Conservation (phyloP, 2,329 filamentous ascomycete species). For the Xylariales sp. region DNA sequence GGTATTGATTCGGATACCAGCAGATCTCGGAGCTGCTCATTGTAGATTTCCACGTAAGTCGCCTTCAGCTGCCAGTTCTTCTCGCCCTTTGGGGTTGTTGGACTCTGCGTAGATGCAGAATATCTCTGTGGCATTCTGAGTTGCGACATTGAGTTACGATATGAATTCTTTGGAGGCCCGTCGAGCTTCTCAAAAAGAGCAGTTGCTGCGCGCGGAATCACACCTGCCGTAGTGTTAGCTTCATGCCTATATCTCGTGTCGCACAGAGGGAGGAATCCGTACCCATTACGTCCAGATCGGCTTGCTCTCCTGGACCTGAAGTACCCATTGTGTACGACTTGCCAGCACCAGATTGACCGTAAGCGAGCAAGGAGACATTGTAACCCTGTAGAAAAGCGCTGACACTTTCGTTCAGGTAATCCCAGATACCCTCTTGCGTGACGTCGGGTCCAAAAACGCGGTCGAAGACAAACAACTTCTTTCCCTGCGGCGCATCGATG, state of each 20-base stretch:
- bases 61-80: constrained; percentile 89
- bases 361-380: constrained; percentile 95
- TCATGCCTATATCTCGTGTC: no score
- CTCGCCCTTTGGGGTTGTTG: constrained; percentile 42
- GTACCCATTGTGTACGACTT: constrained; percentile 99
- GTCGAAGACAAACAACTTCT: constrained; percentile 95
- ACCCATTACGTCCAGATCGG: constrained; percentile 71
- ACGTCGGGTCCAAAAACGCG: constrained; percentile 83
- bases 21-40: constrained; percentile 89
- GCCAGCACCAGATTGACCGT: constrained; percentile 94
- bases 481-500: constrained; percentile 87
- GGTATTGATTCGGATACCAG: constrained; percentile 72
- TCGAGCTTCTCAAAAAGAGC: constrained; percentile 86
- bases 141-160: constrained; percentile 68
- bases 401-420: constrained; percentile 88
- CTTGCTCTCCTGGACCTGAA: constrained; percentile 75
- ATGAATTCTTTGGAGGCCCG: constrained; percentile 39
- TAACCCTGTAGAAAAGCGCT: constrained; percentile 90
- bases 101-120: constrained; percentile 47
- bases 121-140: constrained; percentile 77
- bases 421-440: constrained; percentile 85
- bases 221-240: constrained; percentile 54
- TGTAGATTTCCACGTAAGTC: constrained; percentile 97
- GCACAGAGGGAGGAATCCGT: constrained; percentile 38
- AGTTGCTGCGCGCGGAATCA: constrained; percentile 87